A percentile compares a stretch with the other conserved stretches of the same genome.
phyloP scores from a whole-genome alignment of 345 rosid species.

The Lumnitzera littorea region DNA sequence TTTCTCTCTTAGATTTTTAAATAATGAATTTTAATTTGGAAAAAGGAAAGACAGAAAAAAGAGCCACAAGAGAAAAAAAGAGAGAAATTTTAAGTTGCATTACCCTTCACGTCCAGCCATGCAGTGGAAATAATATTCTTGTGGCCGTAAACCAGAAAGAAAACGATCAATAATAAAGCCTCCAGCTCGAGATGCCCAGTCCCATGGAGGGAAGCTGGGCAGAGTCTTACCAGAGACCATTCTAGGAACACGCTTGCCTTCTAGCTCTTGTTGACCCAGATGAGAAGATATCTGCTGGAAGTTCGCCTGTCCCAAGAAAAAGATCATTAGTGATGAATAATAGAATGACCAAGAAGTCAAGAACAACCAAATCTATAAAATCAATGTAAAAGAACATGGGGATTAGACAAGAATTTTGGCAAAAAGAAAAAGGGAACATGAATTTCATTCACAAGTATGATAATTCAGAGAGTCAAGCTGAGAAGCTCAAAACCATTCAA shows the following conservation, averaged over 20 bases:
- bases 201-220: constrained; percentile 95
- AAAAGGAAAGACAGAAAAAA: too few species aligned
- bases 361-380: too few species aligned
- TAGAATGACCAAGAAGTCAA: neutral
- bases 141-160: constrained; percentile 98
- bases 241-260: constrained; percentile 95
- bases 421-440: too few species aligned
- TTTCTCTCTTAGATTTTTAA: too few species aligned
- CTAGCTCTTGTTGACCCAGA: constrained; percentile 97
- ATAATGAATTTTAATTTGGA: too few species aligned
- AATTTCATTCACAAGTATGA: too few species aligned
- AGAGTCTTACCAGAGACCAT: constrained; percentile 99
- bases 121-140: constrained; percentile 98
- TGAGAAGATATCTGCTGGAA: constrained; percentile 97
- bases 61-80: neutral
- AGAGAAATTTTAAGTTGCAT: constrained; percentile 8
- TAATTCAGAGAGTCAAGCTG: too few species aligned
- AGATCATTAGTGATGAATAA: neutral
- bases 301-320: constrained; percentile 56
- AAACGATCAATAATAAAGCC: constrained; percentile 94
- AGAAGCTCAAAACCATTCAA: too few species aligned
- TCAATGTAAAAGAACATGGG: neutral
- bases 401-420: too few species aligned
- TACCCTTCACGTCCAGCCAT: constrained; percentile 99
- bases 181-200: constrained; percentile 96